Evolutionary conservation across 2,329 filamentous ascomycete genomes (phyloP).

Genomic region (Meredithiella fracta): DNA sequence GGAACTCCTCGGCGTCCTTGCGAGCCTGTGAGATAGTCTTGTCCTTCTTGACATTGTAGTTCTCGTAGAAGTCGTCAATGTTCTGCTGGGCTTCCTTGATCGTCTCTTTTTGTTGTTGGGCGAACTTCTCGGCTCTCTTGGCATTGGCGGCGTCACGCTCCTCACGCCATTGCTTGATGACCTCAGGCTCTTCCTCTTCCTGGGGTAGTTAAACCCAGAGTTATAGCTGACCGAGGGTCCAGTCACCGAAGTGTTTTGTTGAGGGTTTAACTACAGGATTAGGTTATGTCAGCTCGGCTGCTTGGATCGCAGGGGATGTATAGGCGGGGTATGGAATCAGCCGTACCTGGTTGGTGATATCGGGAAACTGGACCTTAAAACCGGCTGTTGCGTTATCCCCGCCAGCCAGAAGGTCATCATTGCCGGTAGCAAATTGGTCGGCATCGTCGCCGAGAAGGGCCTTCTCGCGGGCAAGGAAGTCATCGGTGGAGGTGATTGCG

Average conservation of each 20-base stretch:
- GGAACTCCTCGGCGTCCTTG: slow-evolving; percentile 84
- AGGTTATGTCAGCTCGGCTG: background rate
- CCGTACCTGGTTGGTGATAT: slow-evolving; percentile 57
- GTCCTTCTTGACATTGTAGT: slow-evolving; percentile 97
- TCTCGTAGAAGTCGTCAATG: slow-evolving; percentile 98
- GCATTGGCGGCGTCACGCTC: slow-evolving; percentile 67
- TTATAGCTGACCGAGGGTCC: slow-evolving; percentile 45
- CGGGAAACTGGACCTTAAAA: slow-evolving; percentile 85
- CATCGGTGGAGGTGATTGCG: slow-evolving; percentile 44
- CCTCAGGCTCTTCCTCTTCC: slow-evolving; percentile 68
- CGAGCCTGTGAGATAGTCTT: slow-evolving; percentile 78
- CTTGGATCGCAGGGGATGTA: slow-evolving; percentile 4
- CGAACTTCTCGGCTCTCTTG: slow-evolving; percentile 72
- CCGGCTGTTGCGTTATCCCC: slow-evolving; percentile 58
- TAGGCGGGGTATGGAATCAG: background rate
- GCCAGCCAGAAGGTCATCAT: slow-evolving; percentile 36
- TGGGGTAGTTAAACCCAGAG: slow-evolving; percentile 39
- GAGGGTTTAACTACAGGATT: slow-evolving; percentile 35
- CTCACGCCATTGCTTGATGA: slow-evolving; percentile 84
- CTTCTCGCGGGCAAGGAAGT: slow-evolving; percentile 85
- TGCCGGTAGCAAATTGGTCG: slow-evolving; percentile 69
- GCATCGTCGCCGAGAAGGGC: slow-evolving; percentile 85
- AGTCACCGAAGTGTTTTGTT: slow-evolving; percentile 65
- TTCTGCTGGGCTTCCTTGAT: slow-evolving; percentile 80
- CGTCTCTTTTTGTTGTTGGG: slow-evolving; percentile 67